Evolutionary conservation across 257 asterid species (phyloP).

Genomic region (Fraxinus americana): DNA sequence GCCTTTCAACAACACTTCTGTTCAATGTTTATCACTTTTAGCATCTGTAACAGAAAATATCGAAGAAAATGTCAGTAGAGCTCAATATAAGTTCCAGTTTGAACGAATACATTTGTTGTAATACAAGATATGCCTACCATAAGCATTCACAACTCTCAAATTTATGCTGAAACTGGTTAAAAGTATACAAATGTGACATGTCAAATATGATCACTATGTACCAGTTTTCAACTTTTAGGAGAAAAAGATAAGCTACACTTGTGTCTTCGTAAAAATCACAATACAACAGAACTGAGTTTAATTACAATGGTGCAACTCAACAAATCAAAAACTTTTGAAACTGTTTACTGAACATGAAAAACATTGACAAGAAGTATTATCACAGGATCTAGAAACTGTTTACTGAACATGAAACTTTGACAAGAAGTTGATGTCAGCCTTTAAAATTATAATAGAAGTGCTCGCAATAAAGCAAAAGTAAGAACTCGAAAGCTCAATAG

Average conservation of each 20-base stretch:
- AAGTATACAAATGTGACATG: not conserved
- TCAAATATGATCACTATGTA: not conserved
- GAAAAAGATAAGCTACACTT: not conserved
- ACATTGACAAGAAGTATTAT: not conserved
- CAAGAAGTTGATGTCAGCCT: too few species aligned
- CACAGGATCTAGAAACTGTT: too few species aligned
- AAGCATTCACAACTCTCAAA: not conserved
- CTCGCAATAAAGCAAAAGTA: constrained; percentile 6
- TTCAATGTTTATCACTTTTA: constrained; percentile 9
- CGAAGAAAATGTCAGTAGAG: constrained; percentile 1
- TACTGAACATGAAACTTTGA: too few species aligned
- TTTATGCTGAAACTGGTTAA: constrained; percentile 10
- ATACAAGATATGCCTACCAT: constrained; percentile 1
- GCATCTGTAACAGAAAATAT: constrained; percentile 28
- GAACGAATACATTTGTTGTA: not conserved
- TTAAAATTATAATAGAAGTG: not conserved
- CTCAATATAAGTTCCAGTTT: not conserved
- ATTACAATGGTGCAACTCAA: not conserved
- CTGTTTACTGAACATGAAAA: too few species aligned
- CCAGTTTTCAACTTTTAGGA: constrained; percentile 10
- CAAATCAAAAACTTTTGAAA: not conserved
- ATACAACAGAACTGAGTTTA: constrained; percentile 1
- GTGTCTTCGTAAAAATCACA: not conserved
- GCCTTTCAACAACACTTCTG: constrained; percentile 18
- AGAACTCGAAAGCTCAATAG: too few species aligned